Evolutionary conservation across 768 basidiomycete genomes (phyloP).

Genomic region (Clavaria fumosa): DNA sequence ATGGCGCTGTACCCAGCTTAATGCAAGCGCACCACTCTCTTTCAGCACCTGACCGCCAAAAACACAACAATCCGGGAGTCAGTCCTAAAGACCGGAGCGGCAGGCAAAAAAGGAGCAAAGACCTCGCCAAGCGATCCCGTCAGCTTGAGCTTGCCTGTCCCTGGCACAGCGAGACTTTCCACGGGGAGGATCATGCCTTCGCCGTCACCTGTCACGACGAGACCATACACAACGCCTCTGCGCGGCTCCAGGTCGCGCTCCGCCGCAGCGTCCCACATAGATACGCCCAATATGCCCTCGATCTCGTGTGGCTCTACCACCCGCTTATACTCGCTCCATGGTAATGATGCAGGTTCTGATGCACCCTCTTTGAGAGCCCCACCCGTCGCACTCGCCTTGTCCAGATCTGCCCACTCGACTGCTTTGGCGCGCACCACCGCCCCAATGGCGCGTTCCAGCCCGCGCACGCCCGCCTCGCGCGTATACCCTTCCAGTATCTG

Average conservation of each 20-base stretch:
- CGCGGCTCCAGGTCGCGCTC: conserved; percentile 62
- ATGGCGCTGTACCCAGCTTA: conserved; percentile 86
- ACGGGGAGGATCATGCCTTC: conserved; percentile 78
- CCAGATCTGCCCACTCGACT: conserved; percentile 72
- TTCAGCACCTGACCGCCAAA: conserved; percentile 49
- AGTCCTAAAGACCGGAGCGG: neutral
- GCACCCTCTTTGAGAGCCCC: no score
- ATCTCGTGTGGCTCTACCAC: conserved; percentile 55
- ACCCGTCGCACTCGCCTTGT: conserved; percentile 25
- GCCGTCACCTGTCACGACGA: conserved; percentile 80
- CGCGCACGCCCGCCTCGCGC: conserved; percentile 85
- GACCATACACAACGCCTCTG: conserved; percentile 68
- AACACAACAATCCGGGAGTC: neutral
- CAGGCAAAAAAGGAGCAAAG: no score
- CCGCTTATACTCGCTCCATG: conserved; percentile 42
- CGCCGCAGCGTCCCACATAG: conserved; percentile 67
- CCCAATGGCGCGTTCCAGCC: conserved; percentile 75
- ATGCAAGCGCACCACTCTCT: conserved; percentile 78
- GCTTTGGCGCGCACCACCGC: conserved; percentile 84
- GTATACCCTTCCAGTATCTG: conserved; percentile 71
- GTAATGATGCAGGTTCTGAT: no score
- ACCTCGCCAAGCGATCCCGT: conserved; percentile 79
- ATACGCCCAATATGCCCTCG: conserved; percentile 72
- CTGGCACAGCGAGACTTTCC: conserved; percentile 70
- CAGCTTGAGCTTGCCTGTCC: conserved; percentile 53